These are phyloP conservation scores for Malassezia psittaci DNA, from an alignment of 1,284 basidiomycete species.

Conservation along the genomic window DNA sequence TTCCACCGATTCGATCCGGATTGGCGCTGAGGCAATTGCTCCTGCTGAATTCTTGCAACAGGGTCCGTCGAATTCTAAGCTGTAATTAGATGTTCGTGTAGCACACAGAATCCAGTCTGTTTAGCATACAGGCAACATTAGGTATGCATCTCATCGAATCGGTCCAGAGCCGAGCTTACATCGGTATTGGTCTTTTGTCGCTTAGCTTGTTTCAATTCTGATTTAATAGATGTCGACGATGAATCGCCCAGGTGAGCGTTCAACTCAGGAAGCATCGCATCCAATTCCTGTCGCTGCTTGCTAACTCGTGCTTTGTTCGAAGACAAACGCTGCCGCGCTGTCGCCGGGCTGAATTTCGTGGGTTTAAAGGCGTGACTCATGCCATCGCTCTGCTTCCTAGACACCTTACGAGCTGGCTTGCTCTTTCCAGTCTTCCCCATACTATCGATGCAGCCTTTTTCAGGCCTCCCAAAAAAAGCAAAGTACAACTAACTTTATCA, in stretches of 20 bases:
- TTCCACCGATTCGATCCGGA: constrained; percentile 7
- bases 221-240: not conserved
- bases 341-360: not conserved
- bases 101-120: not conserved
- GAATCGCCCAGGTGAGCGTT: too few relatives aligned
- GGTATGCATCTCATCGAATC: not conserved
- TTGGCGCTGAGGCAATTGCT: not conserved
- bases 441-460: too few relatives aligned
- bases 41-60: not conserved
- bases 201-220: not conserved
- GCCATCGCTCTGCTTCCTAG: too few relatives aligned
- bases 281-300: constrained; percentile 6
- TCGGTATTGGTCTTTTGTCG: not conserved
- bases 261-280: not conserved
- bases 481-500: too few relatives aligned
- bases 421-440: too few relatives aligned
- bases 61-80: not conserved
- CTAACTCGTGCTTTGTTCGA: constrained; percentile 1
- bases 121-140: not conserved
- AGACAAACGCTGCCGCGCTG: not conserved
- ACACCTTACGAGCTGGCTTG: too few relatives aligned
- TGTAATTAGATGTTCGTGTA: not conserved
- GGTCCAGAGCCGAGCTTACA: not conserved
- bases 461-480: too few relatives aligned
- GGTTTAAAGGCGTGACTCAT: not conserved